Percentiles rank a stretch among this genome's conserved stretches.
These are phyloP conservation scores for Inosperma sp. DNA, from an alignment of 768 basidiomycete species.

Conservation along the genomic window DNA sequence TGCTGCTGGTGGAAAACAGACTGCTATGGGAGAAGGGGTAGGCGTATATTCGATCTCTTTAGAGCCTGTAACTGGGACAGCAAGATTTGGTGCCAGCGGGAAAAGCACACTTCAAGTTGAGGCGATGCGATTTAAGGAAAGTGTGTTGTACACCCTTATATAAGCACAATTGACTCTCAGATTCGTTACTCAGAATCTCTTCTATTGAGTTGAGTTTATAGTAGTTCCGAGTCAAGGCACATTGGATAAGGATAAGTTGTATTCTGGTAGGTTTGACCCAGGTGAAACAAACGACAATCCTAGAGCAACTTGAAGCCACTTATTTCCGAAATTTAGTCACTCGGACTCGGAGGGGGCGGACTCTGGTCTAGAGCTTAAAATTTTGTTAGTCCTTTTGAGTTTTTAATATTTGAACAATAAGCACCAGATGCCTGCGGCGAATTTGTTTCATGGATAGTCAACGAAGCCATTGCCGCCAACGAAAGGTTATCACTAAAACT, in stretches of 20 bases:
- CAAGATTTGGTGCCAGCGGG: neutral
- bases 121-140: neutral
- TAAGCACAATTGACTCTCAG: too few species aligned
- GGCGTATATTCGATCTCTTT: neutral
- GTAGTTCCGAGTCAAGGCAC: neutral
- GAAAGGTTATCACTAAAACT: neutral
- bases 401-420: neutral
- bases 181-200: neutral
- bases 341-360: neutral
- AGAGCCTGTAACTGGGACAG: neutral
- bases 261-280: neutral
- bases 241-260: neutral
- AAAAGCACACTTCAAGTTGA: neutral
- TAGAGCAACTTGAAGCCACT: conserved; percentile 1
- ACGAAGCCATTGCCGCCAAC: neutral
- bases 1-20: neutral
- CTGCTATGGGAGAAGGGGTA: neutral
- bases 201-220: neutral
- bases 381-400: neutral
- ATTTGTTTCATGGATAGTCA: neutral
- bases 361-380: neutral
- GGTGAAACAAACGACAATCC: neutral
- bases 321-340: neutral
- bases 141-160: conserved; percentile 1
- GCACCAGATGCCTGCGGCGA: conserved; percentile 2